These are phyloP conservation scores for Candida rishiriensis DNA, from an alignment of 805 yeast genomes.

Conservation along the genomic window DNA sequence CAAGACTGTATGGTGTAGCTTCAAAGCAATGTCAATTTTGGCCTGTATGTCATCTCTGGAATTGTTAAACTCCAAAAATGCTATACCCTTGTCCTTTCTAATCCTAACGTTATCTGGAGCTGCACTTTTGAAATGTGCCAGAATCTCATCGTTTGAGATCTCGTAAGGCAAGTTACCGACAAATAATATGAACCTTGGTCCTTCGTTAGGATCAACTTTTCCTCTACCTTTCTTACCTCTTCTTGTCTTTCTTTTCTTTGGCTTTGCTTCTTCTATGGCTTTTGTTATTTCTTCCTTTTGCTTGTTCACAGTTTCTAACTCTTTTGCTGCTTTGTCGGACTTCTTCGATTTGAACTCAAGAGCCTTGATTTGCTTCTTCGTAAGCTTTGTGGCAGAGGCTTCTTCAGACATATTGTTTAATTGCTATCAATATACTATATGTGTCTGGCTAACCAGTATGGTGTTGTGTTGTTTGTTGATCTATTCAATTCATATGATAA, in stretches of 20 bases:
- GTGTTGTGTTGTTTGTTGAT: no score
- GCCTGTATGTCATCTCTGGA: conserved; percentile 61
- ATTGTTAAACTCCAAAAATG: conserved; percentile 76
- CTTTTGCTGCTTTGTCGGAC: conserved; percentile 33
- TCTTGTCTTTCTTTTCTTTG: conserved; percentile 69
- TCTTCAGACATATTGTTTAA: conserved; percentile 1
- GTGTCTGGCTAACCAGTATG: no score
- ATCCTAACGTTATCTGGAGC: conserved; percentile 74
- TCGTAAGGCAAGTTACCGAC: conserved; percentile 88
- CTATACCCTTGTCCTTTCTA: conserved; percentile 84
- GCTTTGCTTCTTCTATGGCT: conserved; percentile 25
- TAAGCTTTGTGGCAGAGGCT: conserved; percentile 34
- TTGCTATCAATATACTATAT: not conserved
- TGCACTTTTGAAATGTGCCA: conserved; percentile 66
- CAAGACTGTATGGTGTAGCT: conserved; percentile 73
- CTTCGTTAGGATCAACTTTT: conserved; percentile 29
- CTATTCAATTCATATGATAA: no score
- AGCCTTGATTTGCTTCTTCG: conserved; percentile 65
- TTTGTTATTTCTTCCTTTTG: conserved; percentile 19
- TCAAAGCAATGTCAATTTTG: conserved; percentile 78
- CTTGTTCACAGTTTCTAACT: conserved; percentile 27
- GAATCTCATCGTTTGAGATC: conserved; percentile 55
- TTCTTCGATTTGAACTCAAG: conserved; percentile 44
- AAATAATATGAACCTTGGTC: conserved; percentile 74
- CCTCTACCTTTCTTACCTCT: conserved; percentile 73